Evolutionary conservation across 805 yeast genomes (phyloP).

Genomic region (Yarrowia osloensis): DNA sequence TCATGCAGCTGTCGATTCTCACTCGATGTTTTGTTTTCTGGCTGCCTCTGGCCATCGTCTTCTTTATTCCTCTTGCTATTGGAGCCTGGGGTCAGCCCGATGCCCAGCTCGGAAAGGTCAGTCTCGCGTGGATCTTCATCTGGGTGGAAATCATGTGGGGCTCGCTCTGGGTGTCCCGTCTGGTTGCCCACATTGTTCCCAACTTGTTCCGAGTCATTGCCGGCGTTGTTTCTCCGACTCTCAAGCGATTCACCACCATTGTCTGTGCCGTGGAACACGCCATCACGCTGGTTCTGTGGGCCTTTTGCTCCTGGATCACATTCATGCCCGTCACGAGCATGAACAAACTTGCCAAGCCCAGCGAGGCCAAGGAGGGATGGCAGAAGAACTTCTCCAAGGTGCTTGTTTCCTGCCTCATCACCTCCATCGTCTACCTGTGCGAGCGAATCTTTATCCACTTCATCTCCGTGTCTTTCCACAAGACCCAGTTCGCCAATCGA

Average conservation of each 20-base stretch:
- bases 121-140: constrained; percentile 46
- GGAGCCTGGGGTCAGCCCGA: constrained; percentile 44
- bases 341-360: constrained; percentile 36
- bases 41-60: constrained; percentile 44
- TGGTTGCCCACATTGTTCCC: constrained; percentile 44
- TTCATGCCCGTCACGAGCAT: constrained; percentile 43
- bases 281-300: constrained; percentile 43
- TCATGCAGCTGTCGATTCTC: constrained; percentile 36
- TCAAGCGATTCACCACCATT: constrained; percentile 40
- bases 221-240: constrained; percentile 42
- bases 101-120: constrained; percentile 42
- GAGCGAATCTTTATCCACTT: constrained; percentile 45
- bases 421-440: constrained; percentile 43
- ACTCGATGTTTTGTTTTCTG: constrained; percentile 43
- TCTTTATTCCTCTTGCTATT: constrained; percentile 45
- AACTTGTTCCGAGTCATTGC: constrained; percentile 38
- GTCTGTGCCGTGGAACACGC: constrained; percentile 44
- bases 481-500: constrained; percentile 44
- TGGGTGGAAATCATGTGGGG: constrained; percentile 48
- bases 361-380: constrained; percentile 40
- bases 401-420: constrained; percentile 44
- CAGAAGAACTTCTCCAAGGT: constrained; percentile 43
- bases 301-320: constrained; percentile 44
- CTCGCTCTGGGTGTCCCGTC: constrained; percentile 41
- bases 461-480: constrained; percentile 46